A percentile compares a stretch with the other conserved stretches of the same genome.
Evolutionary conservation across 1,139 yeast genomes (phyloP).

Genomic region (Candida tropicalis): DNA sequence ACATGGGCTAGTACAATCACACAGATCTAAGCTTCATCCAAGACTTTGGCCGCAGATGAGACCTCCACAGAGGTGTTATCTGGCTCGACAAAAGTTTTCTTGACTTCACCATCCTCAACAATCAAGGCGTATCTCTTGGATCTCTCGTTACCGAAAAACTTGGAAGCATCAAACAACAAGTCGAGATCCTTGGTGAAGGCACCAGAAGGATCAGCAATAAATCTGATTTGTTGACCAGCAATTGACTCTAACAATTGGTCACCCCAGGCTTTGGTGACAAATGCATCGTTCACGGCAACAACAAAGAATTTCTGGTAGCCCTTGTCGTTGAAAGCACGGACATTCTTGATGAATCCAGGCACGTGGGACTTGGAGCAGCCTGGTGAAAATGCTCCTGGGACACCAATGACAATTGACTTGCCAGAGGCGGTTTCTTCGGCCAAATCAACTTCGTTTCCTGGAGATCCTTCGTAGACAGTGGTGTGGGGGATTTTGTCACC

Average conservation of each 20-base stretch:
- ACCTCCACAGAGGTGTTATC: constrained; percentile 72
- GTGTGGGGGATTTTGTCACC: constrained; percentile 63
- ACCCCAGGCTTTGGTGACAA: constrained; percentile 67
- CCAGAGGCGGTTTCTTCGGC: constrained; percentile 55
- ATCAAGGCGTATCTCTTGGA: constrained; percentile 76
- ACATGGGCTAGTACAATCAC: too few species aligned
- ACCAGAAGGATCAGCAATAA: constrained; percentile 79
- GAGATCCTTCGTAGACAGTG: constrained; percentile 62
- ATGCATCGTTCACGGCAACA: constrained; percentile 83
- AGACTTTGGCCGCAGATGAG: constrained; percentile 44
- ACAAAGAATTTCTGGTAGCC: constrained; percentile 66
- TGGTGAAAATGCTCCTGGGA: constrained; percentile 91
- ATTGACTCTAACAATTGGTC: constrained; percentile 20
- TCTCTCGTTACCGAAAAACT: constrained; percentile 73
- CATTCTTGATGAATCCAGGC: constrained; percentile 69
- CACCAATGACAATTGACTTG: constrained; percentile 70
- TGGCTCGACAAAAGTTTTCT: constrained; percentile 72
- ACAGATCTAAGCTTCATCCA: constrained; percentile 24
- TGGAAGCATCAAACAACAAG: constrained; percentile 68
- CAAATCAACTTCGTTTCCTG: constrained; percentile 65
- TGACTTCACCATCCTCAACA: constrained; percentile 73
- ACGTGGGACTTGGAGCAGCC: constrained; percentile 79
- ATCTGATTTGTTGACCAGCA: constrained; percentile 45
- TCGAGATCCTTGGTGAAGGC: constrained; percentile 68
- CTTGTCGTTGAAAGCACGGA: constrained; percentile 57